Base-by-base conservation (phyloP, 768 basidiomycete species). In the Podaxis mareebaensis region DNA sequence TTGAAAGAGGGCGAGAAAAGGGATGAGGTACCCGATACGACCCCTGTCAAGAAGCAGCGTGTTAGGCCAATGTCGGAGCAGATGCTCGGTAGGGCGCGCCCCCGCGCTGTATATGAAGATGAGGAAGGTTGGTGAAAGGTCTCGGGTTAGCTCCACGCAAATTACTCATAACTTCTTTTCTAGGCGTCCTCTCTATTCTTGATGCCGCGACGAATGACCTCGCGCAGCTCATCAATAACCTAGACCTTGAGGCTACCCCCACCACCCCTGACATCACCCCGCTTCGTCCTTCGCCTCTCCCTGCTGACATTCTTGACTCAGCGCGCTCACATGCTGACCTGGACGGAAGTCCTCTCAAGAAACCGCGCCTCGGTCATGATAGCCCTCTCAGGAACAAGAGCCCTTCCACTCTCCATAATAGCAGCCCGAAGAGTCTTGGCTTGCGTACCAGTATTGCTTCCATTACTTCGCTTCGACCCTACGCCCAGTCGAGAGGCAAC, bases 221-320 rank as follows among this genome's bases (percentile, higher is more conserved):
- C 3, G 92, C 89, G 0, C 84, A 85, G 60, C 77, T 94, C 3
- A 91, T 94, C 72, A 90, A 88, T 65, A 83, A 83, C n/a, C 79
- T 94, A n/a, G 90, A 93, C 66, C 78, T 94, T 3, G 86, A 92
- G 70, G 90, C 90, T 3, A 93, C 92, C 0, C 92, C 91, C 0
- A 78, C 79, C 2, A 80, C 71, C 5, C 84, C 81, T 1, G 81
- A 84, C 38, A 63, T 76, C 57, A 79, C 83, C 1, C 83, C 85
- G 2, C 73, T 80, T 24, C 73, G 75, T 26, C 76, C 73, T 36
- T 79, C 80, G 0, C 74, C 77, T 11, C 63, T 67, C 8, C 68
- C 72, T 11, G 36, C 59, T 20, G 24, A 39, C 52, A 40, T 53
- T 63, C 38, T 30, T 62, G 28, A 61, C 58, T 52, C 64, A 61